A percentile compares a stretch with the other conserved stretches of the same genome.
Evolutionary conservation across 169 alveolate species (phyloP).

Genomic region (Cryptosporidium sp.): DNA sequence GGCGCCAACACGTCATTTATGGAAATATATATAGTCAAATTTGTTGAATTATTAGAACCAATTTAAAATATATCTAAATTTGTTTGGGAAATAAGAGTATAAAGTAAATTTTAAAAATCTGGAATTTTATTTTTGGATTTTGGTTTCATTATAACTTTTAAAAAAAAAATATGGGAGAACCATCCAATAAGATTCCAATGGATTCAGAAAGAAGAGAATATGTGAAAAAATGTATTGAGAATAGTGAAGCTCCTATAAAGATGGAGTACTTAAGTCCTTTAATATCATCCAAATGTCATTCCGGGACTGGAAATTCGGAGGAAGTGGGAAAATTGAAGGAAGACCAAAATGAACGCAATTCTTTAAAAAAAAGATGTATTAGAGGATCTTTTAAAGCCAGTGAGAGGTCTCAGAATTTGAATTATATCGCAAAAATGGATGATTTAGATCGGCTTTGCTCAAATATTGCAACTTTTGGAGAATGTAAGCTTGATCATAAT

Average conservation of each 20-base stretch:
- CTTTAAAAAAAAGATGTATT: conserved; percentile 15
- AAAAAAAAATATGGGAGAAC: background rate
- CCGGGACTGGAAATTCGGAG: background rate
- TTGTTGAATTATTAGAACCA: no score
- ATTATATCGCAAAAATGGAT: background rate
- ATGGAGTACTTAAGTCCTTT: conserved; percentile 7
- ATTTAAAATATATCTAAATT: no score
- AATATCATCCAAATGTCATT: background rate
- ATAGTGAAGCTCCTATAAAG: conserved; percentile 63
- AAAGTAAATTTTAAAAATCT: no score
- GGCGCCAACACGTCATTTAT: background rate
- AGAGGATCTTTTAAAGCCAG: conserved; percentile 55
- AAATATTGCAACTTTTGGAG: conserved; percentile 37
- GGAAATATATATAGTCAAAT: background rate
- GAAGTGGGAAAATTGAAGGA: background rate
- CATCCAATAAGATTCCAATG: background rate
- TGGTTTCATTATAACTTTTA: no score
- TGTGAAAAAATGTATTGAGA: conserved; percentile 19
- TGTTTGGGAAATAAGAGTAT: no score
- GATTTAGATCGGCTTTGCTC: conserved; percentile 2
- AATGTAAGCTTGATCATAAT: background rate
- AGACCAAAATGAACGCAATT: background rate
- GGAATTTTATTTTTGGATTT: no score
- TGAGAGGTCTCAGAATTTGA: conserved; percentile 41
- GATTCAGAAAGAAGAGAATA: conserved; percentile 4